Conservation (phyloP, 1,284 basidiomycete species). For the Ustilago trichophora region DNA sequence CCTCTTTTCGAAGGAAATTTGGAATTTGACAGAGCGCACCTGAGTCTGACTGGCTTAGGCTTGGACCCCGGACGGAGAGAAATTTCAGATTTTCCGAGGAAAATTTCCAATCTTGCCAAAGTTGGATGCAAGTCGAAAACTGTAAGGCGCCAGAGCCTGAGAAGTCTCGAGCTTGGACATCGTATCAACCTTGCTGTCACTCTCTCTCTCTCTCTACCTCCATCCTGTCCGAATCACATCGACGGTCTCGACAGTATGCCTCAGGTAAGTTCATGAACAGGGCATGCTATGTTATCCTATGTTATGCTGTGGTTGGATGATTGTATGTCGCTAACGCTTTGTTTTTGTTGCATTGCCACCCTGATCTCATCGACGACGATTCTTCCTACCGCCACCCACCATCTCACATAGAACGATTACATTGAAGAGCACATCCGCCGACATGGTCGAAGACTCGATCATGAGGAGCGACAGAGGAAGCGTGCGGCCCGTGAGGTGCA, state of each 20-base stretch:
- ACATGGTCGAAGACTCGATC: slow-evolving; percentile 64
- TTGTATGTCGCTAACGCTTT: too few species aligned
- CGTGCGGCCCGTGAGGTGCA: slow-evolving; percentile 90
- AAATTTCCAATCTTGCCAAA: slow-evolving; percentile 12
- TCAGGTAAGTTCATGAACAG: slow-evolving; percentile 29
- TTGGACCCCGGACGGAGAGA: too few species aligned
- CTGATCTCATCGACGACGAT: background rate
- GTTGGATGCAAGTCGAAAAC: too few species aligned
- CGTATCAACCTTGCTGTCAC: too few species aligned
- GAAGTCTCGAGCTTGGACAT: too few species aligned
- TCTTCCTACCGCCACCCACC: background rate
- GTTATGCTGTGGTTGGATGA: too few species aligned
- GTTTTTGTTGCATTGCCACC: slow-evolving; percentile 3
- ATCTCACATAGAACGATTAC: slow-evolving; percentile 67
- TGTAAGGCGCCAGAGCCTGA: too few species aligned
- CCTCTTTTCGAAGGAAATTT: too few species aligned
- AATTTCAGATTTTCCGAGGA: slow-evolving; percentile 2
- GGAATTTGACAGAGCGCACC: background rate
- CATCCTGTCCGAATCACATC: slow-evolving; percentile 6
- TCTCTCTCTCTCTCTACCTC: slow-evolving; percentile 2
- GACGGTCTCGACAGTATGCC: slow-evolving; percentile 31
- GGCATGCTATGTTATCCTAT: too few species aligned
- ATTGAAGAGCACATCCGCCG: slow-evolving; percentile 68
- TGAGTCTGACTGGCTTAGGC: too few species aligned
- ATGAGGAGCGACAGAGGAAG: slow-evolving; percentile 75